Base-by-base conservation (phyloP, 2,329 filamentous ascomycete genomes). In the Apiospora rasikravindrae region DNA sequence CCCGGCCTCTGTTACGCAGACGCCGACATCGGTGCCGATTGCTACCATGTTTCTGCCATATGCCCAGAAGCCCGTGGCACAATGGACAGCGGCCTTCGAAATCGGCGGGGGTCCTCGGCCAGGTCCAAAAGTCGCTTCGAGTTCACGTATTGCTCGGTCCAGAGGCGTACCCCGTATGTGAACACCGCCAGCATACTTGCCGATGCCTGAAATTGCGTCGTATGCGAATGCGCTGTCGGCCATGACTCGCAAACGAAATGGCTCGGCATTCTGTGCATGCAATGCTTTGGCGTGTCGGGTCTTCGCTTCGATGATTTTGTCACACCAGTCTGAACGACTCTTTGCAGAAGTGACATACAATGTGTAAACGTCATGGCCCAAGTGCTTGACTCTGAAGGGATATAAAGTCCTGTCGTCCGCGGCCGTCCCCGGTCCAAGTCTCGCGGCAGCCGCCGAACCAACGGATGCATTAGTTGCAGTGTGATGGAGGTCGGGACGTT, bases 351-450 rank as follows among this genome's bases (percentile, higher is more conserved):
- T 89, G 0, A 96, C 95, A 80, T 97, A 98, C 1, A 99, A 86
- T 0, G 93, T 98, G 81, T 98, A 98, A 0, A 94, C 92, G 76
- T 98, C 95, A 67, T 97, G 94, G 16, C 97, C 96, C 26, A 99
- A 88, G 83, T 99, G 96, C 84, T 98, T 98, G 80, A 99, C 90
- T 76, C 92, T 92, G 89, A 99, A 99, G 0, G 97, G 96, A 80
- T 95, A 99, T 77, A 99, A 84, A 66, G 96, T 93, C 81, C 92
- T 94, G 75, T 97, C 94, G 53, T 96, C 93, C 74, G 90, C 93
- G 40, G 87, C 83, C 45, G 80, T 83, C 24, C 79, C 75, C 10
- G 84, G 82, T 5, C 81, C 79, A 40, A 89, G 80, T 61, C 84
- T 81, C n/a, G 81, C 81, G 69, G 84, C 80, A 67, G 78, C 77